Evolutionary conservation across 2,329 filamentous ascomycete species (phyloP), one percentile per base, ranked within the genome.

Genomic region (Diaporthe vaccinii): DNA sequence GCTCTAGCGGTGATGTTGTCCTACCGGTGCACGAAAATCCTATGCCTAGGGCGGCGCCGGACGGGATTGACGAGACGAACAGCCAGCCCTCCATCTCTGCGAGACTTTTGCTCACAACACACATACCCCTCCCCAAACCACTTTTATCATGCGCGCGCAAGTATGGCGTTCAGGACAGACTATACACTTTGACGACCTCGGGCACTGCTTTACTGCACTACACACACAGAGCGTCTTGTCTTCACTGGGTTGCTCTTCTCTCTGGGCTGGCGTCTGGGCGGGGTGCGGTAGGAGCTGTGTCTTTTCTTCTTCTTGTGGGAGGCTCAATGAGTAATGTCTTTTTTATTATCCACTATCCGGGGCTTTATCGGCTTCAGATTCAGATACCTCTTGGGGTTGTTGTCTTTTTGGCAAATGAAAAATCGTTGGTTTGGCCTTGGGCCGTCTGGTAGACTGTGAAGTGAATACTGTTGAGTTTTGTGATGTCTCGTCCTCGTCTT

Each of bases 101-200:
- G 15, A 67, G 5, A 20, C 5, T 36, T 28, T 39, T 15, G 4
- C 49, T 39, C 44, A 12, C 36, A 1, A 39, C 36, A 7, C 20
- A 39, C 12, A 14, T 22, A 5, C 49, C 31, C 65, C 14, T 34
- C 46, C 46, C 22, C 34, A 39, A 41, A n/a, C 5, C 34, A 39
- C 8, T 28, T 51, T 68, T 53, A 39, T 10, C n/a, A n/a, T 15
- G 49, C 49, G 49, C 8, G 34, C 49, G 65, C 65, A 69, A 69
- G 65, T 69, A 69, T 17, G 65, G 65, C 65, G 65, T 69, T 69
- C 46, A 55, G 65, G 65, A 68, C 62, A 49, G 41, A 55, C 25
- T 69, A 69, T 69, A 69, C 65, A 69, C n/a, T 36, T 69, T 69
- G 65, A 55, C 4, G 65, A 53, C 31, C 46, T 41, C 25, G 49